Evolutionary conservation across 2,329 filamentous ascomycete species (phyloP).

Genomic region (Exophiala spinifera): DNA sequence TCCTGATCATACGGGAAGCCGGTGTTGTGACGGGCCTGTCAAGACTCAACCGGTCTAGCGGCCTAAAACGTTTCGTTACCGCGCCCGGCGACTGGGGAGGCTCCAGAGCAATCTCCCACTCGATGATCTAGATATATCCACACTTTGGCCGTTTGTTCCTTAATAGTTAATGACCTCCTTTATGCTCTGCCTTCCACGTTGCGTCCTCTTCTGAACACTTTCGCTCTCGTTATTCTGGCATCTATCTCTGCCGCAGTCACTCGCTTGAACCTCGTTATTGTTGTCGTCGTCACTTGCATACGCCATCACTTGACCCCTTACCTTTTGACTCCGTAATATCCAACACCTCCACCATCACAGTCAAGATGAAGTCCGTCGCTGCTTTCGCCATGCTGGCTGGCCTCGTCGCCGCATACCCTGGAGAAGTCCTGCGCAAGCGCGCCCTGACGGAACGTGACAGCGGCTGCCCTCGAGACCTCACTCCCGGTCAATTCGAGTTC

Average conservation of each 20-base stretch:
- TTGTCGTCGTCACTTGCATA: not conserved
- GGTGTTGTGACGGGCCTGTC: slow-evolving; percentile 4
- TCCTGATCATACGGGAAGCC: not conserved
- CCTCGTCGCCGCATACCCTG: slow-evolving; percentile 43
- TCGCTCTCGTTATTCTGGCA: not conserved
- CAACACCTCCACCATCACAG: slow-evolving; percentile 1
- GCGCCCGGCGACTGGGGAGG: slow-evolving; percentile 1
- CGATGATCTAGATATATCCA: slow-evolving; percentile 1
- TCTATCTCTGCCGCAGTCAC: slow-evolving; percentile 14
- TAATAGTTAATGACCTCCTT: not conserved
- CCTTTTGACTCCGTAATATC: slow-evolving; percentile 2
- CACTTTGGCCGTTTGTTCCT: not conserved
- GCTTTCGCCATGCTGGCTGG: slow-evolving; percentile 39
- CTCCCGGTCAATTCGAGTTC: slow-evolving; percentile 49
- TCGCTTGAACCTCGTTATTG: slow-evolving; percentile 10
- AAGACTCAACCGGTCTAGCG: slow-evolving; percentile 10
- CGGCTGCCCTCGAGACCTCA: slow-evolving; percentile 47
- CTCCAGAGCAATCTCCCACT: slow-evolving; percentile 12
- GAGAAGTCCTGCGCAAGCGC: slow-evolving; percentile 43
- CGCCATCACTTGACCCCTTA: no score
- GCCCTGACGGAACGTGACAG: slow-evolving; percentile 35
- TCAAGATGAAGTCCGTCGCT: slow-evolving; percentile 41
- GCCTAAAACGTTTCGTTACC: slow-evolving; percentile 8
- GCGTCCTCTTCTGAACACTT: not conserved
- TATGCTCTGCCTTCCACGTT: not conserved